A percentile compares a stretch with the other conserved stretches of the same genome.
Conservation (phyloP, 306 rosid species). For the Glycine tomentella region DNA sequence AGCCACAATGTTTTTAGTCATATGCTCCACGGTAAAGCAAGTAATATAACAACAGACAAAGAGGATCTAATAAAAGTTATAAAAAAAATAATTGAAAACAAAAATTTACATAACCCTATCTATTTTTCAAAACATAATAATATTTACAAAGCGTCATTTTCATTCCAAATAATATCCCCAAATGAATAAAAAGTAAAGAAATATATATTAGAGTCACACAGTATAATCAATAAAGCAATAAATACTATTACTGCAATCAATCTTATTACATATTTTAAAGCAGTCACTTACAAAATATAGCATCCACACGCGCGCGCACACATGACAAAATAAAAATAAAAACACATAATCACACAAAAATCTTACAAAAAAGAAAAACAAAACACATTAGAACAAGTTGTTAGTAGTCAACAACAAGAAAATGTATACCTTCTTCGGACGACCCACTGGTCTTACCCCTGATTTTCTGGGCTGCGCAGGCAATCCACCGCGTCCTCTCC, state of each 20-base stretch:
- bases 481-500: conserved; percentile 5
- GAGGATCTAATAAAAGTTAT: not conserved
- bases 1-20: conserved; percentile 6
- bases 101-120: not conserved
- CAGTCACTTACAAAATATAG: not conserved
- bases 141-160: too few species aligned
- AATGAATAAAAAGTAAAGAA: too few species aligned
- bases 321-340: not conserved
- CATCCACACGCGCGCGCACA: not conserved
- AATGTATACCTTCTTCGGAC: conserved; percentile 76
- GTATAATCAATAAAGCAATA: not conserved
- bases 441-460: conserved; percentile 71
- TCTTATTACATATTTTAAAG: not conserved
- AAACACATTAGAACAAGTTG: too few species aligned
- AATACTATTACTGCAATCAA: not conserved
- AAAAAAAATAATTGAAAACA: not conserved
- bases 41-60: not conserved
- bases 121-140: not conserved
- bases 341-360: not conserved
- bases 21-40: not conserved
- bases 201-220: not conserved
- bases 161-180: not conserved
- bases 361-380: too few species aligned
- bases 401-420: not conserved
- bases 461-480: conserved; percentile 15